Evolutionary conservation across 352 stramenopile genomes (phyloP).

Genomic region (Globisporangium uncinulatum): DNA sequence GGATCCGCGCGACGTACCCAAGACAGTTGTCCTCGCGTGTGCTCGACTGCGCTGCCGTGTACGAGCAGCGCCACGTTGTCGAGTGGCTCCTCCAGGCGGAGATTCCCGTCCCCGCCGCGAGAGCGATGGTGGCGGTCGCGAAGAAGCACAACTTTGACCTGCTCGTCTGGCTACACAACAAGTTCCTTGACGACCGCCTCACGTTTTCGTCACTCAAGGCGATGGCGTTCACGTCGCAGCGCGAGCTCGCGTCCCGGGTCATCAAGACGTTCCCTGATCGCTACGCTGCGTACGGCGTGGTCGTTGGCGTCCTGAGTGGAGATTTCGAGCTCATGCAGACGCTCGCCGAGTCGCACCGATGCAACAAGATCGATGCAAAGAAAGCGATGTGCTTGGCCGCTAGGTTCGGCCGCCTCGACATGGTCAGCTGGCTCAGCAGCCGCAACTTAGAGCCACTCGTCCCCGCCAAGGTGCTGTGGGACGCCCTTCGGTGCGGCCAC

Average conservation of each 20-base stretch:
- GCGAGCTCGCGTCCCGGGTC: not conserved
- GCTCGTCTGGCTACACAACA: slow-evolving; percentile 10
- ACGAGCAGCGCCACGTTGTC: slow-evolving; percentile 9
- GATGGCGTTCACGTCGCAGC: slow-evolving; percentile 5
- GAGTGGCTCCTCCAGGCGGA: slow-evolving; percentile 8
- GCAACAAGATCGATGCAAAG: slow-evolving; percentile 5
- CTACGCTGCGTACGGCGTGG: not conserved
- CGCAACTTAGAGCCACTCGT: not conserved
- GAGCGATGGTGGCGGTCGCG: not conserved
- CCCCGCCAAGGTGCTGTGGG: slow-evolving; percentile 5
- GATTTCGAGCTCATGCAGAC: slow-evolving; percentile 1
- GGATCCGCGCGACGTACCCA: slow-evolving; percentile 1
- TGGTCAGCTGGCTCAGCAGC: slow-evolving; percentile 3
- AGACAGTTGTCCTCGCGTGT: slow-evolving; percentile 4
- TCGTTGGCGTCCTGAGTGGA: slow-evolving; percentile 3
- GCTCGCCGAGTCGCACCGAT: not conserved
- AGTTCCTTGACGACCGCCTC: slow-evolving; percentile 1
- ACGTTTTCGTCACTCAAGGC: slow-evolving; percentile 3
- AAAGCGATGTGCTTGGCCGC: slow-evolving; percentile 10
- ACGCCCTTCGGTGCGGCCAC: slow-evolving; percentile 1
- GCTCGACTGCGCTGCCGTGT: slow-evolving; percentile 7
- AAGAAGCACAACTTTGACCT: not conserved
- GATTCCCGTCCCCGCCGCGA: not conserved
- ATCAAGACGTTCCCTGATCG: slow-evolving; percentile 1
- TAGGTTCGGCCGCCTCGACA: slow-evolving; percentile 4